Evolutionary conservation across 176 grass and related monocot genomes (phyloP).

Genomic region (Aegilops tauschii): DNA sequence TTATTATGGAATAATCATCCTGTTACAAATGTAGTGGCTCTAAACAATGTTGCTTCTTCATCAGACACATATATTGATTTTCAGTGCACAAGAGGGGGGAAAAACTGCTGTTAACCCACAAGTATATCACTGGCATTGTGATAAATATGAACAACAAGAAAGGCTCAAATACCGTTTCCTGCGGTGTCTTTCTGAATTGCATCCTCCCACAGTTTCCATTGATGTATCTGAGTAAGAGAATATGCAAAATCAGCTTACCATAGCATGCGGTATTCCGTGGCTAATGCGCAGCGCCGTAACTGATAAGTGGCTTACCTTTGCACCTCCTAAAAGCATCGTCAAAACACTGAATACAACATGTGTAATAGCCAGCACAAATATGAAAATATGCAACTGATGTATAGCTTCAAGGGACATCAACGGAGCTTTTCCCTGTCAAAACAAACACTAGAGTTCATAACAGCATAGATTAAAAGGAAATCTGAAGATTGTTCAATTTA

Average conservation of each 20-base stretch:
- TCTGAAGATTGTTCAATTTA: not conserved
- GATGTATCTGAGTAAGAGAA: constrained; percentile 59
- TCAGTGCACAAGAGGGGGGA: not conserved
- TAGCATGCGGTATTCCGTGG: not conserved
- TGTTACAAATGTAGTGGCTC: not conserved
- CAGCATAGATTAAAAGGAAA: not conserved
- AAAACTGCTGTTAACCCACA: not conserved
- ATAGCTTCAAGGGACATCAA: constrained; percentile 81
- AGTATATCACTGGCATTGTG: not conserved
- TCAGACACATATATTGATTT: not conserved
- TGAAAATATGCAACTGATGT: constrained; percentile 93
- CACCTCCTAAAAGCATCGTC: constrained; percentile 80
- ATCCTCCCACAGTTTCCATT: constrained; percentile 89
- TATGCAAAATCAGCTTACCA: not conserved
- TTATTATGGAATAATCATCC: not conserved
- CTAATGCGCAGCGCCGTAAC: not conserved
- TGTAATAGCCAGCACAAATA: constrained; percentile 85
- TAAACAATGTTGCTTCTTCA: not conserved
- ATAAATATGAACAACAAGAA: constrained; percentile 15
- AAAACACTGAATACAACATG: constrained; percentile 80
- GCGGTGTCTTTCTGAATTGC: constrained; percentile 57
- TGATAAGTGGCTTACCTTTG: constrained; percentile 50
- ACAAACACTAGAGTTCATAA: constrained; percentile 19
- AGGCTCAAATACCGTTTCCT: constrained; percentile 51
- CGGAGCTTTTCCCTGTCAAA: constrained; percentile 66